These are phyloP conservation scores for Zasmidium citrigriseum DNA, from an alignment of 2,329 filamentous ascomycete species.

Conservation along the genomic window DNA sequence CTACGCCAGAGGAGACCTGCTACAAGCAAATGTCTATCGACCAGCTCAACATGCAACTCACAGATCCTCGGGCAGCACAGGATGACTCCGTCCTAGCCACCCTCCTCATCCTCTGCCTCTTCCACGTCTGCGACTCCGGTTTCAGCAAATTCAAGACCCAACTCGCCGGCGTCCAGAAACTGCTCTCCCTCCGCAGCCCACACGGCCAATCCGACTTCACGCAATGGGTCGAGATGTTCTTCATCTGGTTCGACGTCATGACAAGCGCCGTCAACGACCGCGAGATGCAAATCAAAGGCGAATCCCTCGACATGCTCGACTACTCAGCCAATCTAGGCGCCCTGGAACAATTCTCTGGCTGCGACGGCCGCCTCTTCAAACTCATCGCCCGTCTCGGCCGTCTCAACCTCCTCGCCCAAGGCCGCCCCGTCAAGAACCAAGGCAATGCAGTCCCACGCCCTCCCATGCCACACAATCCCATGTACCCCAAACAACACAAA, in stretches of 20 bases:
- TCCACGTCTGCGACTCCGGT: slow-evolving; percentile 90
- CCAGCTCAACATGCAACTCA: slow-evolving; percentile 80
- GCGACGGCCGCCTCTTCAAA: slow-evolving; percentile 83
- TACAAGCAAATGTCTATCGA: slow-evolving; percentile 84
- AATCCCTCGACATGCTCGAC: slow-evolving; percentile 63
- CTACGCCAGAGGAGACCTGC: slow-evolving; percentile 74
- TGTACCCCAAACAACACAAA: slow-evolving; percentile 30
- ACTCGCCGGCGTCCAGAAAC: slow-evolving; percentile 88
- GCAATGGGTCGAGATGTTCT: slow-evolving; percentile 88
- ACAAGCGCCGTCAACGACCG: slow-evolving; percentile 89
- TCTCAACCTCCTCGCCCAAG: slow-evolving; percentile 80
- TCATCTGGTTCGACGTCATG: slow-evolving; percentile 93
- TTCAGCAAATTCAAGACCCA: slow-evolving; percentile 92
- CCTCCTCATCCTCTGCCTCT: slow-evolving; percentile 83
- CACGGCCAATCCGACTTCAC: slow-evolving; percentile 65
- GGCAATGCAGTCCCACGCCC: slow-evolving; percentile 9
- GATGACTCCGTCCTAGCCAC: slow-evolving; percentile 88
- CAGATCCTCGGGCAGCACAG: slow-evolving; percentile 71
- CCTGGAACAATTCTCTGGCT: slow-evolving; percentile 82
- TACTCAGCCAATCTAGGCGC: slow-evolving; percentile 69
- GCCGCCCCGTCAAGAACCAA: slow-evolving; percentile 44
- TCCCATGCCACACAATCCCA: slow-evolving; percentile 1
- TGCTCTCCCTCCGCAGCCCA: slow-evolving; percentile 73
- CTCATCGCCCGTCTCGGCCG: slow-evolving; percentile 80
- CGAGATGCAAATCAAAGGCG: slow-evolving; percentile 73